Conservation (phyloP, 2,329 filamentous ascomycete genomes). For the Trichoderma hamatum region DNA sequence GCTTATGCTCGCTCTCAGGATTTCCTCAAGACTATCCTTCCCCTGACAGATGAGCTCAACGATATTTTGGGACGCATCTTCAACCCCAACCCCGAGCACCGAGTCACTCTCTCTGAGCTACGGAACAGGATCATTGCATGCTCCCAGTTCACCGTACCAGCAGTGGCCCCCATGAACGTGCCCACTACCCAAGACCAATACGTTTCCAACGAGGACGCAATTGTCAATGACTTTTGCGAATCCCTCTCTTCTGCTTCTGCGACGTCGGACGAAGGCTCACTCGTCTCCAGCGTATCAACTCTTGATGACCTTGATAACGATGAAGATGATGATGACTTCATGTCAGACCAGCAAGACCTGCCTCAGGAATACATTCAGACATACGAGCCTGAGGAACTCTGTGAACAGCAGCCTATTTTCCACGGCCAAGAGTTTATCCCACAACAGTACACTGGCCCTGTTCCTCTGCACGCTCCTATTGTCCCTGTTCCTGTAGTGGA, state of each 20-base stretch:
- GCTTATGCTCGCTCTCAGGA: conserved; percentile 82
- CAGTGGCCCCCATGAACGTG: conserved; percentile 40
- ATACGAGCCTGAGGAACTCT: conserved; percentile 52
- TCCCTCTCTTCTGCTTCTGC: conserved; percentile 56
- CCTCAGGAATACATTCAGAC: conserved; percentile 47
- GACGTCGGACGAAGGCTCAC: conserved; percentile 57
- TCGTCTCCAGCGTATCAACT: conserved; percentile 57
- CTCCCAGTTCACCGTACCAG: conserved; percentile 67
- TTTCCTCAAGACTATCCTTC: conserved; percentile 91
- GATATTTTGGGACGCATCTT: conserved; percentile 86
- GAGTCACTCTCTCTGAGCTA: conserved; percentile 81
- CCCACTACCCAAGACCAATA: conserved; percentile 52
- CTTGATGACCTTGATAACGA: conserved; percentile 51
- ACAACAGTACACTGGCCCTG: conserved; percentile 50
- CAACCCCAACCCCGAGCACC: conserved; percentile 77
- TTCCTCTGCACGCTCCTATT: conserved; percentile 35
- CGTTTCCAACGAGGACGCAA: conserved; percentile 53
- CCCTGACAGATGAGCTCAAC: conserved; percentile 87
- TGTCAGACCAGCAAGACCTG: conserved; percentile 48
- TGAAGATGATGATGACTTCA: conserved; percentile 42
- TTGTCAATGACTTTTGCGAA: conserved; percentile 49
- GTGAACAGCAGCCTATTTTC: conserved; percentile 44
- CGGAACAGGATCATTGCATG: conserved; percentile 76
- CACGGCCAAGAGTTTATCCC: conserved; percentile 51
- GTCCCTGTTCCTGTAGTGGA: conserved; percentile 18